Percentiles rank a stretch among this genome's conserved stretches.
Conservation (phyloP, 2,329 filamentous ascomycete species). For the Apiospora rasikravindrae region DNA sequence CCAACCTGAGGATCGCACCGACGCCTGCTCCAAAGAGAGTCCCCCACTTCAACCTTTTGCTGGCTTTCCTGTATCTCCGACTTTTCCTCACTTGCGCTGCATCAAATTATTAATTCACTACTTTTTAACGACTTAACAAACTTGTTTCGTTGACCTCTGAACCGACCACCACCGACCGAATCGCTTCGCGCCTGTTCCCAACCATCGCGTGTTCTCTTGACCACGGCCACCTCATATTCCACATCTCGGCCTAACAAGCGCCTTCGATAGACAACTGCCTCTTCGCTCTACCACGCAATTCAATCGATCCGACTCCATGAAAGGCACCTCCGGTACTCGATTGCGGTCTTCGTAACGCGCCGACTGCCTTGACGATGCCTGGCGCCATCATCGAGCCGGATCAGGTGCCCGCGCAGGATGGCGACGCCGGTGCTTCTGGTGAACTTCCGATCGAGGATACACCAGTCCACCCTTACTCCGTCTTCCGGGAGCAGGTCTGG, state of each 20-base stretch:
- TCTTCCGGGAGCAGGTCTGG: conserved; percentile 86
- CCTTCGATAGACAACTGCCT: not conserved
- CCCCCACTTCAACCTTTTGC: conserved; percentile 11
- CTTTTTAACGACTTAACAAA: not conserved
- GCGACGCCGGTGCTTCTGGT: conserved; percentile 31
- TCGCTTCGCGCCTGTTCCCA: not conserved
- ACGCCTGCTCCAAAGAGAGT: conserved; percentile 14
- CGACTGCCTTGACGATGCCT: conserved; percentile 36
- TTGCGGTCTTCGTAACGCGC: conserved; percentile 18
- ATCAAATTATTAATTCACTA: not conserved
- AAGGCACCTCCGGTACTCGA: not conserved
- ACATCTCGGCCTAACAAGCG: not conserved
- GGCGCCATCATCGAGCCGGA: conserved; percentile 36
- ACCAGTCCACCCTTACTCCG: conserved; percentile 47
- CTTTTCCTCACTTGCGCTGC: not conserved
- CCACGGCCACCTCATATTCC: not conserved
- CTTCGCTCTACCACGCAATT: not conserved
- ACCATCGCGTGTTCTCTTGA: conserved; percentile 8
- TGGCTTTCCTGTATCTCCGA: not conserved
- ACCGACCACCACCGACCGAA: not conserved
- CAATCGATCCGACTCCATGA: conserved; percentile 18
- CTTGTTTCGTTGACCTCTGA: not conserved
- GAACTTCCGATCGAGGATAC: conserved; percentile 41
- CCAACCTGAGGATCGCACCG: conserved; percentile 9
- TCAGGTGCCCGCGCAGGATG: conserved; percentile 27